phyloP scores from a whole-genome alignment of 257 asterid genomes.

The Solanum ahanhuiri region DNA sequence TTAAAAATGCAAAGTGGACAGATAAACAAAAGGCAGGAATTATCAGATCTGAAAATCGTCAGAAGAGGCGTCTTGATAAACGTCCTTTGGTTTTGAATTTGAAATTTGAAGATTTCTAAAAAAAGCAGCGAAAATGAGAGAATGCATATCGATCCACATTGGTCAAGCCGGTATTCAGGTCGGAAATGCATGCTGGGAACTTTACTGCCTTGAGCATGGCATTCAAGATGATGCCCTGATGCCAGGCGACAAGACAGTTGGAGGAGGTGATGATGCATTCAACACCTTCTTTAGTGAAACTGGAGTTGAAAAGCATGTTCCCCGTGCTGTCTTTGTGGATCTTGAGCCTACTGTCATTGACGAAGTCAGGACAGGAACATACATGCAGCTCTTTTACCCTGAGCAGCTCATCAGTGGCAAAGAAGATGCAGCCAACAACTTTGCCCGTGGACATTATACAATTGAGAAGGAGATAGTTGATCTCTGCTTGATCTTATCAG shows the following conservation, averaged over 20 bases:
- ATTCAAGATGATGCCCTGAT: constrained; percentile 13
- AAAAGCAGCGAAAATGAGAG: constrained; percentile 7
- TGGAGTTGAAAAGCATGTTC: constrained; percentile 11
- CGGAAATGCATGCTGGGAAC: constrained; percentile 20
- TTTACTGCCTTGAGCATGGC: constrained; percentile 21
- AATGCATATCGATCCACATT: constrained; percentile 24
- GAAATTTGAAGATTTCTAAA: background rate
- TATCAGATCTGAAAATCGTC: background rate
- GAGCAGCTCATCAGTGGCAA: constrained; percentile 18
- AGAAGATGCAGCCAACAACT: constrained; percentile 20
- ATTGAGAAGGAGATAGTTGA: too few species aligned
- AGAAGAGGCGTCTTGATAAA: constrained; percentile 21
- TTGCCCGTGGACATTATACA: constrained; percentile 6
- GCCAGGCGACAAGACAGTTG: constrained; percentile 12
- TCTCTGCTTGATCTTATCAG: too few species aligned
- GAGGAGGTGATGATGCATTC: constrained; percentile 17
- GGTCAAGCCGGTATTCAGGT: constrained; percentile 23
- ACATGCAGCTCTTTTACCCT: constrained; percentile 8
- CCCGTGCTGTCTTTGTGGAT: constrained; percentile 18
- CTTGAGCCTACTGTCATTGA: constrained; percentile 19
- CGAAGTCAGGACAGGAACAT: constrained; percentile 9
- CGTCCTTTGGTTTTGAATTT: constrained; percentile 1
- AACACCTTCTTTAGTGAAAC: constrained; percentile 20
- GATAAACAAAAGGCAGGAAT: too few species aligned
- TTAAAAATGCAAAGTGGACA: too few species aligned